These are phyloP conservation scores for Aspergillus neotritici DNA, from an alignment of 2,329 filamentous ascomycete species.

Conservation along the genomic window DNA sequence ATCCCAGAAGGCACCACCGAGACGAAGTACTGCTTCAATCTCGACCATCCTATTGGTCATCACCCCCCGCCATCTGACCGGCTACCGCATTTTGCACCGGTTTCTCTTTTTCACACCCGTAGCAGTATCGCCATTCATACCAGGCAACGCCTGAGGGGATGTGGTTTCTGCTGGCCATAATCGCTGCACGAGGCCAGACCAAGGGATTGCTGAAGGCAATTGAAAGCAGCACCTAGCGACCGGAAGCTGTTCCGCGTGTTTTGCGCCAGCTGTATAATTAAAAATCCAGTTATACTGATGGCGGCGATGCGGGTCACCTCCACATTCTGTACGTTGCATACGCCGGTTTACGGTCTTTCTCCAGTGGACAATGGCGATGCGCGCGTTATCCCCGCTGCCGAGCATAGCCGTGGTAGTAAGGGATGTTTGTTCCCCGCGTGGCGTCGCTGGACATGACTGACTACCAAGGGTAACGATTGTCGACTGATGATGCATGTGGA, in stretches of 20 bases:
- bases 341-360: slow-evolving; percentile 42
- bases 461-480: slow-evolving; percentile 61
- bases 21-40: no score
- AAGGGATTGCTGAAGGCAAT: slow-evolving; percentile 9
- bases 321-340: slow-evolving; percentile 37
- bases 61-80: no score
- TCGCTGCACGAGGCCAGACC: no score
- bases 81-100: no score
- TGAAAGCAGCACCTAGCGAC: slow-evolving; percentile 21
- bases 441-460: slow-evolving; percentile 49
- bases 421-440: slow-evolving; percentile 54
- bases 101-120: no score
- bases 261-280: slow-evolving; percentile 41
- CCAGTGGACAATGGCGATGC: slow-evolving; percentile 46
- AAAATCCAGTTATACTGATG: slow-evolving; percentile 54
- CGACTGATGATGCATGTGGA: slow-evolving; percentile 60
- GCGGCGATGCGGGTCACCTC: slow-evolving; percentile 47
- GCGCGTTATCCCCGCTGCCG: slow-evolving; percentile 37
- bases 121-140: no score
- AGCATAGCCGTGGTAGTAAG: slow-evolving; percentile 60
- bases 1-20: no score
- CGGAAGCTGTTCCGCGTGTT: slow-evolving; percentile 25
- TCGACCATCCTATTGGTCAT: no score
- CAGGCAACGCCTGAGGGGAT: no score
- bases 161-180: no score